Evolutionary conservation across 139 green algal genomes (phyloP), one percentile per base, ranked within the genome.

Genomic region (Tetradesmus obliquus): DNA sequence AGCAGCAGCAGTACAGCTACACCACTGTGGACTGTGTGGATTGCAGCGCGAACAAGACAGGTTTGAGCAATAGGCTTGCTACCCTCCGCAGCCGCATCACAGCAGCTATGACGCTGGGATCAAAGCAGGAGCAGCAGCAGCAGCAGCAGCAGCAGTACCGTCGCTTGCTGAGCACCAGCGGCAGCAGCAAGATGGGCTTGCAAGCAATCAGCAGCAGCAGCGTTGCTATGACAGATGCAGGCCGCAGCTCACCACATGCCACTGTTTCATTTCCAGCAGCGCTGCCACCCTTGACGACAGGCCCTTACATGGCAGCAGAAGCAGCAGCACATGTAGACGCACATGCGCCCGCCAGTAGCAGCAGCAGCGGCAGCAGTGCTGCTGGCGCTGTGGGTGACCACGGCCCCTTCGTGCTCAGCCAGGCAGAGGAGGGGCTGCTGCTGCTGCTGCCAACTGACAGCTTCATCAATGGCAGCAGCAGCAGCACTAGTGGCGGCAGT

Each of bases 201-300:
- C 87, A 0, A 96, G 93, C 94, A 94, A 92, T 71, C 79, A 79
- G 4, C 58, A 93, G 58, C 66, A 57, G 8, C n/a, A 91, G 76
- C 92, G 20, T n/a, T 93, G 17, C 81, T 92, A 10, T 72, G 60
- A 19, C 10, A 19, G 10, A 72, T 13, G 60, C 10, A 72, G 60
- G 12, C 60, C 10, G 60, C 60, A 79, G 71, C 32, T 45, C 32
- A 45, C 32, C 32, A 45, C 32, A 45, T 45, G 32, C 32, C 32
- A 45, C 32, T 45, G 32, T 45, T 45, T 45, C 32, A 45, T 45
- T 45, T 45, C 32, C n/a, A 17, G 71, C 71, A 79, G 71, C 12
- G 8, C 13, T 32, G 71, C 13, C 13, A 79, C 13, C 71, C 22
- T 32, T 79, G 12, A n/a, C 71, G n/a, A n/a, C 71, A 32, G 71